Conservation (phyloP, 2,329 filamentous ascomycete genomes). For the Fusarium globosum region DNA sequence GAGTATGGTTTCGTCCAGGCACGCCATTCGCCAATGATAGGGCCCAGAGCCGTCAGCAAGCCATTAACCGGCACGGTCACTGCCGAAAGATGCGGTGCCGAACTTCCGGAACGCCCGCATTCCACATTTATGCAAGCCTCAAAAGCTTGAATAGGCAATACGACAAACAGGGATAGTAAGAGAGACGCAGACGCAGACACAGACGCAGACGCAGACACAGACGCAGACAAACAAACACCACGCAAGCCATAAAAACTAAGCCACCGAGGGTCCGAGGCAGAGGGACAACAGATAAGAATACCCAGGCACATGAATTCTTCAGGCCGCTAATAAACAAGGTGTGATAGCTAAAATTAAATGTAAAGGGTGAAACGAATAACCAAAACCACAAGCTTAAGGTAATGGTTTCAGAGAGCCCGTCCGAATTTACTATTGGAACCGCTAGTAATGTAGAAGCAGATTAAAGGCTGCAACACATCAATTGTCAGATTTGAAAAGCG, state of each 20-base stretch:
- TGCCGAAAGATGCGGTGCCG: slow-evolving; percentile 42
- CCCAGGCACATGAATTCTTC: background rate
- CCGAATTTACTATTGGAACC: slow-evolving; percentile 64
- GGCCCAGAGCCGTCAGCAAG: slow-evolving; percentile 19
- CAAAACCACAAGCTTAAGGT: slow-evolving; percentile 57
- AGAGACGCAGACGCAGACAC: too few species aligned
- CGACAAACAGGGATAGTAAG: background rate
- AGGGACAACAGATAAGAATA: background rate
- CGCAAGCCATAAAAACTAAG: background rate
- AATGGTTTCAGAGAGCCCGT: slow-evolving; percentile 72
- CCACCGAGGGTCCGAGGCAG: background rate
- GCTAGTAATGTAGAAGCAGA: slow-evolving; percentile 66
- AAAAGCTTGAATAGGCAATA: background rate
- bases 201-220: background rate
- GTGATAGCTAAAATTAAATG: slow-evolving; percentile 51
- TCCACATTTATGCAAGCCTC: slow-evolving; percentile 22
- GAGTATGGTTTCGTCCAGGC: slow-evolving; percentile 25
- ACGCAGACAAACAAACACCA: background rate
- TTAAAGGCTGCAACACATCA: slow-evolving; percentile 63
- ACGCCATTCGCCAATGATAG: slow-evolving; percentile 23
- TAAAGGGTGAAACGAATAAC: slow-evolving; percentile 74
- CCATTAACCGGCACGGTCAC: slow-evolving; percentile 39
- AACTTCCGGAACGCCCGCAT: slow-evolving; percentile 43
- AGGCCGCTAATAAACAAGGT: background rate
- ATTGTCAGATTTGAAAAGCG: slow-evolving; percentile 57